Evolutionary conservation across 176 grass and related monocot genomes (phyloP).

Genomic region (Zea luxurians): DNA sequence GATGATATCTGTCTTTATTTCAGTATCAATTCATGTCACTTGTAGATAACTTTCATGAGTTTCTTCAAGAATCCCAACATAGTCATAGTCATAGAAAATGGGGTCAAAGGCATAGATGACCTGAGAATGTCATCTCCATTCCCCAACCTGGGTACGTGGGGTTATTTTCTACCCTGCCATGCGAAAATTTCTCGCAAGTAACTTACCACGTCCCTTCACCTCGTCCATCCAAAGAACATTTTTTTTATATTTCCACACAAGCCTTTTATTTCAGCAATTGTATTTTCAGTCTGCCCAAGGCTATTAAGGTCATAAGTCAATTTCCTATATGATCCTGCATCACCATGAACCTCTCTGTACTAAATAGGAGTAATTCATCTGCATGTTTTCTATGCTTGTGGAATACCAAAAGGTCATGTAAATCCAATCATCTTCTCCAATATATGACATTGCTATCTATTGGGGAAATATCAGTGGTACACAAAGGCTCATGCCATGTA

Average conservation of each 20-base stretch:
- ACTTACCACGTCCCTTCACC: not conserved
- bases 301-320: not conserved
- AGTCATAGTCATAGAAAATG: not conserved
- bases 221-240: not conserved
- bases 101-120: not conserved
- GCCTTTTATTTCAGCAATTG: slow-evolving; percentile 8
- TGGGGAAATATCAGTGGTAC: not conserved
- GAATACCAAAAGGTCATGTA: not conserved
- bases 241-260: not conserved
- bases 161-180: not conserved
- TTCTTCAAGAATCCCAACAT: not conserved
- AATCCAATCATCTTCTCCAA: not conserved
- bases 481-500: not conserved
- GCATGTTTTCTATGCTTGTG: not conserved
- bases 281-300: not conserved
- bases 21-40: not conserved
- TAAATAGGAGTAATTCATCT: slow-evolving; percentile 6
- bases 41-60: not conserved
- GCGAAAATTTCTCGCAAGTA: not conserved
- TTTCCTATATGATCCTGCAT: not conserved
- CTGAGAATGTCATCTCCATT: not conserved
- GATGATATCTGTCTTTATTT: slow-evolving; percentile 14
- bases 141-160: not conserved
- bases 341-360: not conserved
- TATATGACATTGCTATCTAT: not conserved